These are phyloP conservation scores for Cercospora sp. DNA, from an alignment of 2,329 filamentous ascomycete genomes.

Conservation along the genomic window DNA sequence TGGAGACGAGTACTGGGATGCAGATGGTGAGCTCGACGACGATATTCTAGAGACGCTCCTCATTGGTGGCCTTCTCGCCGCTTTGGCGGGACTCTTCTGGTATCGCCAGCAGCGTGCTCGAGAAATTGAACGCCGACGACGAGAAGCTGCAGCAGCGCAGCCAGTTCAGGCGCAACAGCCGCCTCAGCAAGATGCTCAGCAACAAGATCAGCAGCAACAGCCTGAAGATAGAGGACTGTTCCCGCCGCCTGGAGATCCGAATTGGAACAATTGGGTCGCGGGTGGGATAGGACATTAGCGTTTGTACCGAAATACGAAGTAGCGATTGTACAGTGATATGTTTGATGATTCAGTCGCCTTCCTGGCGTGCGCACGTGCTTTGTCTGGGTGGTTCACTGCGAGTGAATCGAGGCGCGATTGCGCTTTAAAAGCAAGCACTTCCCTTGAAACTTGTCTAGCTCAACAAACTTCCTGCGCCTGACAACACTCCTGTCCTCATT, in stretches of 20 bases:
- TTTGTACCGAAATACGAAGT: background rate
- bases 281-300: conserved; percentile 64
- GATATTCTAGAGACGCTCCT: conserved; percentile 81
- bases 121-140: conserved; percentile 46
- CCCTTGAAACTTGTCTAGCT: no score
- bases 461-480: background rate
- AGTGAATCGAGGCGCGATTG: background rate
- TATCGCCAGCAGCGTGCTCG: conserved; percentile 71
- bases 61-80: conserved; percentile 74
- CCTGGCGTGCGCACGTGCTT: background rate
- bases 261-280: conserved; percentile 67
- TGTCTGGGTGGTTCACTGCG: background rate
- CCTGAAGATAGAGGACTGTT: conserved; percentile 59
- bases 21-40: conserved; percentile 64
- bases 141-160: conserved; percentile 45
- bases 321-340: background rate
- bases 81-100: conserved; percentile 76
- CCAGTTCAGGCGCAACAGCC: conserved; percentile 28
- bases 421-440: background rate
- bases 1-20: conserved; percentile 58
- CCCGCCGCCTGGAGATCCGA: conserved; percentile 66
- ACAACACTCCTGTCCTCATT: background rate
- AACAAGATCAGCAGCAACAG: conserved; percentile 43
- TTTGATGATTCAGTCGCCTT: background rate
- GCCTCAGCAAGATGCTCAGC: conserved; percentile 39